These are phyloP conservation scores for Fagopyrum esculentum DNA, from an alignment of 148 eudicot genomes.

Conservation along the genomic window DNA sequence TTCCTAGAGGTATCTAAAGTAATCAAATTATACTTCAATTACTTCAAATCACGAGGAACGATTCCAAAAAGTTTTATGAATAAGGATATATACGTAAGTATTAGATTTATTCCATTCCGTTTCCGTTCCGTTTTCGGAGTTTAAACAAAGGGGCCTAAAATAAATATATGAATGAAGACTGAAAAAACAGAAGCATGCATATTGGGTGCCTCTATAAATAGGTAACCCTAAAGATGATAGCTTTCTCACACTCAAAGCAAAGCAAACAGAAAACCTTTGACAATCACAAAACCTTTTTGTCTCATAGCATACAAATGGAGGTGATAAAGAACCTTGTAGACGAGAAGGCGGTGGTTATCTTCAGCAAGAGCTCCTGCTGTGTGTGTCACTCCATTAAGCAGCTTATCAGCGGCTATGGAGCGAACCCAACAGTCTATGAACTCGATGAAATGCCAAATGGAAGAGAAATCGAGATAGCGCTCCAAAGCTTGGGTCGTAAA, in stretches of 20 bases:
- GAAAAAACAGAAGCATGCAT: too few species aligned
- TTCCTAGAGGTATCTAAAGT: too few species aligned
- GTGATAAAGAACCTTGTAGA: background rate
- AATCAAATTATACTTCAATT: too few species aligned
- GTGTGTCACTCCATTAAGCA: constrained; percentile 34
- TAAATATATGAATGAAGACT: background rate
- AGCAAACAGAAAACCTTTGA: background rate
- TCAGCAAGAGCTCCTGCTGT: constrained; percentile 15
- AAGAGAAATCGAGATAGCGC: background rate
- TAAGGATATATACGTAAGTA: too few species aligned
- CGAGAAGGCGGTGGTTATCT: constrained; percentile 41
- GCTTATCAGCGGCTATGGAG: constrained; percentile 42
- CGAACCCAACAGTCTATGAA: constrained; percentile 36
- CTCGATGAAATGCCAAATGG: constrained; percentile 32
- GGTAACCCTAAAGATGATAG: background rate
- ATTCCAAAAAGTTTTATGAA: too few species aligned
- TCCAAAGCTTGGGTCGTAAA: constrained; percentile 23
- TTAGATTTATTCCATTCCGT: too few species aligned
- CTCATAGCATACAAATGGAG: background rate
- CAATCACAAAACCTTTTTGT: background rate
- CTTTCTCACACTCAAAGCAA: background rate
- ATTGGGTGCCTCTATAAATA: background rate
- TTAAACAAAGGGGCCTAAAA: too few species aligned
- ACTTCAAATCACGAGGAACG: too few species aligned
- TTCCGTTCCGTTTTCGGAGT: too few species aligned